These are phyloP conservation scores for Cladosporium velox DNA, from an alignment of 2,329 filamentous ascomycete genomes.

Conservation along the genomic window DNA sequence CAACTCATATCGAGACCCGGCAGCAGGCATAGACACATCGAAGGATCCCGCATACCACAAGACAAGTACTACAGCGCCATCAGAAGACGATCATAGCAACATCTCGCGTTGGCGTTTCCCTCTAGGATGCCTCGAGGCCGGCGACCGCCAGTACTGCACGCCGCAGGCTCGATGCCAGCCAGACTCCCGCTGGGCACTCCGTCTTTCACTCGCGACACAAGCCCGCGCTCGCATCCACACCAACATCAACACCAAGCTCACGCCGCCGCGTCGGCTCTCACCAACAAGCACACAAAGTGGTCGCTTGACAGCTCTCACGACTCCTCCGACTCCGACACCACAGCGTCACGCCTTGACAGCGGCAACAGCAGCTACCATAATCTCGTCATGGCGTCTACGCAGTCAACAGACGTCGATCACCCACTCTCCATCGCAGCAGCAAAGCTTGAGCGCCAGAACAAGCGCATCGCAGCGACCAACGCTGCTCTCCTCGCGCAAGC, in stretches of 20 bases:
- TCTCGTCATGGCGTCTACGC: constrained; percentile 1
- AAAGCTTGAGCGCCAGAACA: constrained; percentile 37
- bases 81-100: background rate
- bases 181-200: constrained; percentile 17
- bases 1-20: background rate
- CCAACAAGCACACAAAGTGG: background rate
- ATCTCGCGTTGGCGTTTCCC: background rate
- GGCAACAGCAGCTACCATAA: background rate
- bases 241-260: background rate
- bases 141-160: constrained; percentile 2
- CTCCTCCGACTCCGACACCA: background rate
- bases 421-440: constrained; percentile 22
- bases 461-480: constrained; percentile 36
- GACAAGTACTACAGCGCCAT: background rate
- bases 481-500: constrained; percentile 29
- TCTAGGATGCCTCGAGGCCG: constrained; percentile 4
- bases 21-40: background rate
- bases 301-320: background rate
- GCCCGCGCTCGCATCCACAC: background rate
- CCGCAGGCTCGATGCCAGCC: constrained; percentile 3
- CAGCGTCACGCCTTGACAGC: background rate
- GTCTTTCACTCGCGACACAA: background rate
- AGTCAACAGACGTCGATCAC: background rate
- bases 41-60: background rate
- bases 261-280: background rate